phyloP scores from a whole-genome alignment of 2,329 filamentous ascomycete genomes.

The Cryphonectria parasitica region DNA sequence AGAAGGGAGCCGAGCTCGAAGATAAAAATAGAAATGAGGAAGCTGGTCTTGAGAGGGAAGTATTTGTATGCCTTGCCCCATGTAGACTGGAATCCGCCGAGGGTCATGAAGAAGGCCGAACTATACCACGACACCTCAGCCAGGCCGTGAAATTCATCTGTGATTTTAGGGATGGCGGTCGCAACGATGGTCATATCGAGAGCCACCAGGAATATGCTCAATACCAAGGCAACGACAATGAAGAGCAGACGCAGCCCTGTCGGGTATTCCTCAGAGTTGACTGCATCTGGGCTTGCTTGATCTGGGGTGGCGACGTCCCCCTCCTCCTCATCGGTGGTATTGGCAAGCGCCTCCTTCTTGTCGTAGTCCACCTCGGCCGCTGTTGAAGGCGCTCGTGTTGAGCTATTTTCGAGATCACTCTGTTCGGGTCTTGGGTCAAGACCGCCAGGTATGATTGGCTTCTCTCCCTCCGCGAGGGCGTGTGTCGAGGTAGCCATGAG shows the following conservation, averaged over 20 bases:
- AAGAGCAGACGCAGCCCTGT: conserved; percentile 44
- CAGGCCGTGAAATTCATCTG: conserved; percentile 41
- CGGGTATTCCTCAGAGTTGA: conserved; percentile 39
- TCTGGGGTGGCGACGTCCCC: neutral
- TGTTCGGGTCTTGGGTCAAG: conserved; percentile 19
- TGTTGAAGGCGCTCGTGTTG: conserved; percentile 23
- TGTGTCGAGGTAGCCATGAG: conserved; percentile 16
- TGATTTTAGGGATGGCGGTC: conserved; percentile 44
- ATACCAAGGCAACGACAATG: conserved; percentile 51
- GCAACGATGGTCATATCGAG: conserved; percentile 52
- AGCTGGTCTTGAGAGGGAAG: conserved; percentile 47
- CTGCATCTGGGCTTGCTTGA: neutral
- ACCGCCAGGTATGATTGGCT: conserved; percentile 1
- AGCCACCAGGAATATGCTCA: conserved; percentile 54
- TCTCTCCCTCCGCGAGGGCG: conserved; percentile 15
- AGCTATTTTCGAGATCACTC: conserved; percentile 20
- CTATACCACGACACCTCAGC: conserved; percentile 52
- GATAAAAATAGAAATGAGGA: conserved; percentile 43
- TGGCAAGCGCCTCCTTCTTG: conserved; percentile 6
- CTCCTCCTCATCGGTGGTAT: conserved; percentile 13
- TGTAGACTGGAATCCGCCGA: conserved; percentile 33
- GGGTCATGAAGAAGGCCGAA: conserved; percentile 43
- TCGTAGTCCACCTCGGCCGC: conserved; percentile 11
- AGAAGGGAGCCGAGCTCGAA: conserved; percentile 52
- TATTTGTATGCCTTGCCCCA: conserved; percentile 41